phyloP scores from a whole-genome alignment of 805 yeast species.

The Alloascoidea africana region DNA sequence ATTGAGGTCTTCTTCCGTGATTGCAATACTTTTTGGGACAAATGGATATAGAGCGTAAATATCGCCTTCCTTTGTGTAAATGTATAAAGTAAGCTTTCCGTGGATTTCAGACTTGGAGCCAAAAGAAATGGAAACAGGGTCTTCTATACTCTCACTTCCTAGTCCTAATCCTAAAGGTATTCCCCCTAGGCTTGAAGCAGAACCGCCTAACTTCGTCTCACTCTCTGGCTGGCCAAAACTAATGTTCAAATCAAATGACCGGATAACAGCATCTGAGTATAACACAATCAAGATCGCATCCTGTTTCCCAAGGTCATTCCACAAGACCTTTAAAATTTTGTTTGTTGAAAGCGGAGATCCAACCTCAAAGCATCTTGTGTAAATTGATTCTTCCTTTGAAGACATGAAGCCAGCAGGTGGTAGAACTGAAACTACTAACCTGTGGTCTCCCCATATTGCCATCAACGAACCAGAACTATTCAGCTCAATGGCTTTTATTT shows the following conservation, averaged over 20 bases:
- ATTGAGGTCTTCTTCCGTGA: slow-evolving; percentile 18
- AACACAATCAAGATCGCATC: slow-evolving; percentile 29
- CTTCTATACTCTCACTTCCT: slow-evolving; percentile 8
- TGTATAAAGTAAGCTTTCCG: slow-evolving; percentile 37
- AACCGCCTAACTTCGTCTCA: slow-evolving; percentile 3
- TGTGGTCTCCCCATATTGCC: slow-evolving; percentile 22
- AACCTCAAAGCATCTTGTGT: slow-evolving; percentile 15
- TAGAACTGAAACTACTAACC: slow-evolving; percentile 17
- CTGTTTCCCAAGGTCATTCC: slow-evolving; percentile 28
- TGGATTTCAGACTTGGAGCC: slow-evolving; percentile 21
- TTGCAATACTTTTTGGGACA: slow-evolving; percentile 29
- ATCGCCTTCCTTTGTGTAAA: slow-evolving; percentile 41
- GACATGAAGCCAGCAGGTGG: slow-evolving; percentile 13
- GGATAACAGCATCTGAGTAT: slow-evolving; percentile 17
- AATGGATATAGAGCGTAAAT: slow-evolving; percentile 51
- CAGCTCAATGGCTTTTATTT: slow-evolving; percentile 19
- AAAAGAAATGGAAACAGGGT: slow-evolving; percentile 26
- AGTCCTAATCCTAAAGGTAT: slow-evolving; percentile 1
- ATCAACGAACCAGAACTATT: slow-evolving; percentile 27
- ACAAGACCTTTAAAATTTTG: slow-evolving; percentile 22
- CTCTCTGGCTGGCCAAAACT: slow-evolving; percentile 14
- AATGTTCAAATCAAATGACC: slow-evolving; percentile 20
- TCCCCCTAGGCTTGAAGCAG: slow-evolving; percentile 4
- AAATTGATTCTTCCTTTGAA: slow-evolving; percentile 6
- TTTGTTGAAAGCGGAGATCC: slow-evolving; percentile 15